These are phyloP conservation scores for Amanita polypyramis DNA, from an alignment of 768 basidiomycete genomes.

Conservation along the genomic window DNA sequence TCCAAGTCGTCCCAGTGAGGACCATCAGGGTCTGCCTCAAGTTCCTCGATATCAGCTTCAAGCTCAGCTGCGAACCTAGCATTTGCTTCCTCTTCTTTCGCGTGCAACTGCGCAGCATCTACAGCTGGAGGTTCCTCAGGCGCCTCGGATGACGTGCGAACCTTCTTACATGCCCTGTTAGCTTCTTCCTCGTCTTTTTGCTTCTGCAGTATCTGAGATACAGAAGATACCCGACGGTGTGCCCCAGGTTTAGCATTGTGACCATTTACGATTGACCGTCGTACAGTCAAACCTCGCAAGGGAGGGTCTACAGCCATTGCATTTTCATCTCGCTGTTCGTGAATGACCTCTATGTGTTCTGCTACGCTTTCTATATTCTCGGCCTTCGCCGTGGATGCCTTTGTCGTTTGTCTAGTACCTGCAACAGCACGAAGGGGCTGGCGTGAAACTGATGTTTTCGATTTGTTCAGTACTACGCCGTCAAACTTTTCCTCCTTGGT, in stretches of 20 bases:
- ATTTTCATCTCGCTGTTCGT: constrained; percentile 32
- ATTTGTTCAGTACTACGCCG: constrained; percentile 47
- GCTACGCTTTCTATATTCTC: constrained; percentile 17
- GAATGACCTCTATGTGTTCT: constrained; percentile 17
- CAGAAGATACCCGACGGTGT: constrained; percentile 14
- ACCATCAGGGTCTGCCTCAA: constrained; percentile 57
- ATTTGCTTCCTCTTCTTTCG: constrained; percentile 34
- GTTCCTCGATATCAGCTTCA: constrained; percentile 41
- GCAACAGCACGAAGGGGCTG: constrained; percentile 48
- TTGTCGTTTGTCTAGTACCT: constrained; percentile 28
- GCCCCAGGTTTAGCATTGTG: constrained; percentile 17
- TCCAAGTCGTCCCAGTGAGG: constrained; percentile 86
- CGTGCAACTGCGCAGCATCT: constrained; percentile 13
- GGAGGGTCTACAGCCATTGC: constrained; percentile 44
- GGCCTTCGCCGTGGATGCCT: constrained; percentile 15
- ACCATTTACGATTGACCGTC: constrained; percentile 17
- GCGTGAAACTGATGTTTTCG: constrained; percentile 32
- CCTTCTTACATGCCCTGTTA: constrained; percentile 59
- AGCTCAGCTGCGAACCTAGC: constrained; percentile 37
- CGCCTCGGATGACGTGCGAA: constrained; percentile 60
- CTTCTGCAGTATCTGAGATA: constrained; percentile 14
- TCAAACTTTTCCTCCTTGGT: constrained; percentile 48
- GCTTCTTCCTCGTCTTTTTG: constrained; percentile 48
- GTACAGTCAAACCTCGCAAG: constrained; percentile 30
- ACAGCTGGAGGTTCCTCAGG: constrained; percentile 22